Evolutionary conservation across 2,329 filamentous ascomycete genomes (phyloP).

Genomic region (Tolypocladium tundrense): DNA sequence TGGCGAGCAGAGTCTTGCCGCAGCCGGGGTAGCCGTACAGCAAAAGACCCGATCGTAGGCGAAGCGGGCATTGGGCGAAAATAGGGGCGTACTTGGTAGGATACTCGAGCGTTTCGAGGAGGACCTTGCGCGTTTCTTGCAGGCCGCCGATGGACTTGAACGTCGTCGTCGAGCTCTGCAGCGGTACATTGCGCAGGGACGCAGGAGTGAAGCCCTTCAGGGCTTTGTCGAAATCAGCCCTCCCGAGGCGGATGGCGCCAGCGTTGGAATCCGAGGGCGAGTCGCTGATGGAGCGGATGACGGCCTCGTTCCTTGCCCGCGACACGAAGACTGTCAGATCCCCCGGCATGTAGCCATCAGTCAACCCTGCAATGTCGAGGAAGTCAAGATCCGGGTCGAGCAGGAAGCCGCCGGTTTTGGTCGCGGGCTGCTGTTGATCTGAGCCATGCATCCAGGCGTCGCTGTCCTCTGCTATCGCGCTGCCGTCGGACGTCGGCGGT

Average conservation of each 20-base stretch:
- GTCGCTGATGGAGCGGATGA: constrained; percentile 69
- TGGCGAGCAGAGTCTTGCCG: constrained; percentile 91
- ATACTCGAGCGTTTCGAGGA: constrained; percentile 92
- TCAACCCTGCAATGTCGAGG: constrained; percentile 84
- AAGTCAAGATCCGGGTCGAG: constrained; percentile 75
- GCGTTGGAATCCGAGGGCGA: constrained; percentile 34
- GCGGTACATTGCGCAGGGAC: constrained; percentile 83
- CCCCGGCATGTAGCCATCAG: constrained; percentile 96
- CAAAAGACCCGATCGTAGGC: constrained; percentile 84
- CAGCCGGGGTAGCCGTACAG: constrained; percentile 94
- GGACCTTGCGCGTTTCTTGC: constrained; percentile 73
- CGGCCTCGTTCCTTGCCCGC: constrained; percentile 80
- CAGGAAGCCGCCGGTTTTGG: constrained; percentile 51
- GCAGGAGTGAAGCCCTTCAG: constrained; percentile 90
- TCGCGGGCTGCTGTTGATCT: constrained; percentile 32
- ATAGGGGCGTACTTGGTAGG: constrained; percentile 97
- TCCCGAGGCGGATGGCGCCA: constrained; percentile 50
- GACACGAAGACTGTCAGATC: constrained; percentile 80
- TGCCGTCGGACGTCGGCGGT: constrained; percentile 46
- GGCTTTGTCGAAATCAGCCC: constrained; percentile 72
- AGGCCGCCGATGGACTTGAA: constrained; percentile 90
- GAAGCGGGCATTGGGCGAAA: constrained; percentile 88
- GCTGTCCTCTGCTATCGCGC: constrained; percentile 36
- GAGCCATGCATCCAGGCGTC: constrained; percentile 70
- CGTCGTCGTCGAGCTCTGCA: constrained; percentile 86